phyloP scores from a whole-genome alignment of 2,329 filamentous ascomycete species.

The Aureobasidium sp. region DNA sequence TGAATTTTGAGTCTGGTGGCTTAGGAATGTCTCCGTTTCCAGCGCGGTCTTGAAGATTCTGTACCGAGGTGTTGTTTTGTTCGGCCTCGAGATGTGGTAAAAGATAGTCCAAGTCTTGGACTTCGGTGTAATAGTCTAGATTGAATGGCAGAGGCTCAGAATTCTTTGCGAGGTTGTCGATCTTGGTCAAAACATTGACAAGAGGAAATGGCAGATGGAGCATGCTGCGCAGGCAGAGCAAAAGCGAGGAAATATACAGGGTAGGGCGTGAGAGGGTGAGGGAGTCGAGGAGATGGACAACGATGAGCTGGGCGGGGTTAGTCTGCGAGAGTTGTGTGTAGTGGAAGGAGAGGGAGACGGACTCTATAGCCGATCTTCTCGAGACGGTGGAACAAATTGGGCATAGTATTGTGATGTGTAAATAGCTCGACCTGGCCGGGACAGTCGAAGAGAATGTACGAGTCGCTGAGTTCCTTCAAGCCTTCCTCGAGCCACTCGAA shows the following conservation, averaged over 20 bases:
- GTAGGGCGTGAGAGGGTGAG: constrained; percentile 90
- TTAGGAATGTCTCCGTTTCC: constrained; percentile 31
- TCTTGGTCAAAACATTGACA: constrained; percentile 93
- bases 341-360: constrained; percentile 32
- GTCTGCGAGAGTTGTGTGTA: constrained; percentile 8
- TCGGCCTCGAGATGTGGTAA: constrained; percentile 75
- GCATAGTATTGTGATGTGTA: constrained; percentile 84
- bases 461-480: constrained; percentile 66
- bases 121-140: constrained; percentile 94
- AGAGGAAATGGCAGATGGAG: constrained; percentile 96
- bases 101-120: constrained; percentile 83
- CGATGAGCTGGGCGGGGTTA: constrained; percentile 63
- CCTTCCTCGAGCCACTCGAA: constrained; percentile 84
- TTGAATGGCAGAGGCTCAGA: constrained; percentile 90
- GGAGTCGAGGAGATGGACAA: constrained; percentile 87
- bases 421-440: constrained; percentile 96
- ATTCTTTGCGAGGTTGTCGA: constrained; percentile 71
- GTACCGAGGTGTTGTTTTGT: constrained; percentile 44
- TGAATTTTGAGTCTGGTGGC: constrained; percentile 57
- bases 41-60: constrained; percentile 36
- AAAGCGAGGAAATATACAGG: constrained; percentile 87
- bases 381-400: constrained; percentile 84
- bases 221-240: constrained; percentile 92
- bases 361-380: constrained; percentile 92
- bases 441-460: constrained; percentile 93